phyloP scores from a whole-genome alignment of 805 yeast genomes.

The Candida maris region DNA sequence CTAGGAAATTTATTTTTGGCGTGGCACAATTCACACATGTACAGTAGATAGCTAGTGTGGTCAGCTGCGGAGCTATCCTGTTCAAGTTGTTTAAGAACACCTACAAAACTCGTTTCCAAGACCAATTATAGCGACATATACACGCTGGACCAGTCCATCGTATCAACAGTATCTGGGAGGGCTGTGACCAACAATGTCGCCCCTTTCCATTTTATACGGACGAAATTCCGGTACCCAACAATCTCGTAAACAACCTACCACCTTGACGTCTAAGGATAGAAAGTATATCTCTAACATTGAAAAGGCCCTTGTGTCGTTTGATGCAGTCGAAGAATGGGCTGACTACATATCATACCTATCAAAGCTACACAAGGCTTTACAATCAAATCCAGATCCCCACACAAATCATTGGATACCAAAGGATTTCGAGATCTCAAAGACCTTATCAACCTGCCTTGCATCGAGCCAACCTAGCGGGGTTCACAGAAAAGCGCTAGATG shows the following conservation, averaged over 20 bases:
- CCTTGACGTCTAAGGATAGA: slow-evolving; percentile 58
- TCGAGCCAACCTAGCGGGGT: slow-evolving; percentile 92
- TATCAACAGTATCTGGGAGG: too few relatives aligned
- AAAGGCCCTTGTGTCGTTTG: slow-evolving; percentile 70
- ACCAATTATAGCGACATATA: too few relatives aligned
- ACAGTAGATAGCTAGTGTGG: too few relatives aligned
- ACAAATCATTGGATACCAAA: slow-evolving; percentile 60
- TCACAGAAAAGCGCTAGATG: slow-evolving; percentile 79
- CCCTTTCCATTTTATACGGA: slow-evolving; percentile 24
- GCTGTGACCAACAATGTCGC: too few relatives aligned
- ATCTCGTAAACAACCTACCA: slow-evolving; percentile 19
- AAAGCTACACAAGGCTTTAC: slow-evolving; percentile 69
- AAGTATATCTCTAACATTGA: slow-evolving; percentile 66
- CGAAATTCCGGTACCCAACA: slow-evolving; percentile 12
- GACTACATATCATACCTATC: slow-evolving; percentile 90
- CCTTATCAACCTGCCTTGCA: slow-evolving; percentile 75
- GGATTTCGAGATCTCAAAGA: slow-evolving; percentile 60
- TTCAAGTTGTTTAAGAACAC: too few relatives aligned
- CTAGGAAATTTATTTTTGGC: too few relatives aligned
- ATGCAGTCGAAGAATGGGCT: slow-evolving; percentile 93
- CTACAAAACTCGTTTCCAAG: too few relatives aligned
- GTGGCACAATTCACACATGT: too few relatives aligned
- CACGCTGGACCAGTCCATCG: too few relatives aligned
- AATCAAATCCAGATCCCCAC: slow-evolving; percentile 40
- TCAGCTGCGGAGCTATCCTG: too few relatives aligned